Evolutionary conservation across 352 stramenopile genomes (phyloP), one percentile per base, ranked within the genome.

Genomic region (Phytophthora pinifolia): DNA sequence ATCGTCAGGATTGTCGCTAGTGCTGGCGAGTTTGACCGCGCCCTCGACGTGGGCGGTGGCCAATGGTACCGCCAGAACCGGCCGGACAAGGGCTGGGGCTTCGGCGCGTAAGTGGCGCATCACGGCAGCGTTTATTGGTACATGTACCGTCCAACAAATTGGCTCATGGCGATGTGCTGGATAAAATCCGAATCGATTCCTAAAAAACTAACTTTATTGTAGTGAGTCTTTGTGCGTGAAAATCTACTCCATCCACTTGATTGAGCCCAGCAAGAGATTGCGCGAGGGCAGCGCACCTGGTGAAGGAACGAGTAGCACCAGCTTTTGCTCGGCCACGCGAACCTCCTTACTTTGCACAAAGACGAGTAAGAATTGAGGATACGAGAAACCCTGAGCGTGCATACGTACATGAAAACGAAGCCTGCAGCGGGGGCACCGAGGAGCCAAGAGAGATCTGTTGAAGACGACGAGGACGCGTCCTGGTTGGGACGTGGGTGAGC

Each of bases 21-120:
- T 51, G 79, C 83, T 7, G 85, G 85, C n/a, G 81, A 89, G 52
- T 93, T 89, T 46, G 85, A 95, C 52, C 63, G 76, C 36, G 83
- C 85, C n/a, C 78, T 95, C 2, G 83, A 95, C 55, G 76, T 95
- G 34, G 85, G 88, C 34, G 83, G 83, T 13, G 85, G 85, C 25
- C 72, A 90, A 50, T 95, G 85, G 85, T 95, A 95, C 60, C 81
- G 85, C 14, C 65, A 89, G 56, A 91, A 89, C 37, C 79, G 83
- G 29, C 77, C 67, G 7, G 83, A 91, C 48, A 67, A 83, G 41
- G 81, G 81, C 38, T 92, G 83, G 82, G 65, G 66, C 14, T 65
- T 69, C 25, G 25, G 25, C 25, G 25, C 25, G 10, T 70, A 51
- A 47, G 15, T 14, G 9, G 9, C n/a, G 14, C 9, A 5, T 10